phyloP scores from a whole-genome alignment of 176 grass and related monocot species.

The Oryza longistaminata region DNA sequence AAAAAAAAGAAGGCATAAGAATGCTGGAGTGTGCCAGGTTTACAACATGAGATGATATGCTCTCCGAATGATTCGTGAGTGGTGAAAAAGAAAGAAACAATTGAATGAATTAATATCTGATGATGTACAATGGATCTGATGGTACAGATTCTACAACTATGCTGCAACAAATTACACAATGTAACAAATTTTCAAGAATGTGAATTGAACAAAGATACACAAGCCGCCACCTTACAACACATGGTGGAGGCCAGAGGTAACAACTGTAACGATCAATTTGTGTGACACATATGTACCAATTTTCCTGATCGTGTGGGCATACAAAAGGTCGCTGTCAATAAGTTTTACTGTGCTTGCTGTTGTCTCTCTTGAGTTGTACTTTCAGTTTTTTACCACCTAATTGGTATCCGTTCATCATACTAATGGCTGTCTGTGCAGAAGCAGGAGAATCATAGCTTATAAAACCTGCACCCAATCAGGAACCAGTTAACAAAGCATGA shows the following conservation, averaged over 20 bases:
- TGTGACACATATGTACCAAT: slow-evolving; percentile 55
- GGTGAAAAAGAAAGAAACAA: slow-evolving; percentile 37
- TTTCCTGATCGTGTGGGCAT: slow-evolving; percentile 41
- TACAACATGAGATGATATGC: neutral
- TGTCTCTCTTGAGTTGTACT: slow-evolving; percentile 99
- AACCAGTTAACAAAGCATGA: slow-evolving; percentile 33
- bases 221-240: slow-evolving; percentile 21
- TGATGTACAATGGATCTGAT: slow-evolving; percentile 70
- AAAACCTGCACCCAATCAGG: slow-evolving; percentile 62
- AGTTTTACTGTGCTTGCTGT: slow-evolving; percentile 84
- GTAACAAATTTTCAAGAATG: slow-evolving; percentile 54
- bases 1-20: neutral
- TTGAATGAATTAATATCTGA: slow-evolving; percentile 84
- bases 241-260: slow-evolving; percentile 45
- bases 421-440: slow-evolving; percentile 77
- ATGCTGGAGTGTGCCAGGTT: neutral
- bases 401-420: slow-evolving; percentile 81
- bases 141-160: slow-evolving; percentile 62
- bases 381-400: slow-evolving; percentile 98
- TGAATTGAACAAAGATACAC: slow-evolving; percentile 68
- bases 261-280: slow-evolving; percentile 58
- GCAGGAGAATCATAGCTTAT: slow-evolving; percentile 87
- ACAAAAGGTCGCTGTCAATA: slow-evolving; percentile 41
- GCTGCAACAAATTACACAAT: slow-evolving; percentile 55
- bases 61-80: neutral